Evolutionary conservation across 768 basidiomycete genomes (phyloP), one percentile per base, ranked within the genome.

Genomic region (Cyclocybe aegerita): DNA sequence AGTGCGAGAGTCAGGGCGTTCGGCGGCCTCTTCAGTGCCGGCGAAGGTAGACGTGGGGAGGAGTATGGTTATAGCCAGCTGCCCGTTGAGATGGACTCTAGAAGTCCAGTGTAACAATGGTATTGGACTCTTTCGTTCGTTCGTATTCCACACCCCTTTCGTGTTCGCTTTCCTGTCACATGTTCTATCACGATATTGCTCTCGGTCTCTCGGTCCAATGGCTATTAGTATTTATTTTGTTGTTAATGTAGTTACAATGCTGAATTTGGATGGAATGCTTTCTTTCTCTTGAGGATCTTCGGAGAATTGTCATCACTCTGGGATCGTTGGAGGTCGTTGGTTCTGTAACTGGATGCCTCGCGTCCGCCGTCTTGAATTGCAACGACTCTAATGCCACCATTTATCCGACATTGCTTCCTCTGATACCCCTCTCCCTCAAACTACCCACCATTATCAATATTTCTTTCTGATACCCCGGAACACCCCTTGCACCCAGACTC

Each of bases 41-140:
- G 23, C 23, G 23, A 23, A 23, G 23, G 54, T 38, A 57, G 70
- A 43, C 67, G 70, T 54, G 65, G 67, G 54, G 67, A 66, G 23
- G 68, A 60, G 29, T 70, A 68, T 44, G 86, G 86, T 5, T 93
- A 93, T 59, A 80, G 77, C 44, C 86, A 82, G 59, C 60, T 93
- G 48, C 85, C 89, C 15, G 77, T 90, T 15, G 90, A 92, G 61
- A 73, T 88, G 82, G 69, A 23, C 23, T 23, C 23, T 8, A 46
- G 41, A 32, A 55, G 54, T 40, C 42, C 54, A 5, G 54, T 55
- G 37, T 55, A 33, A 49, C 23, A 23, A 23, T 23, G 23, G 23
- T 23, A 23, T 23, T 44, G 29, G 42, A 30, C 33, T 47, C 17
- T 36, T 36, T 54, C 11, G 4, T 46, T 23, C 23, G 23, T 23